Conservation (phyloP, 495 filamentous ascomycete genomes). For the Hamigera avellanea region DNA sequence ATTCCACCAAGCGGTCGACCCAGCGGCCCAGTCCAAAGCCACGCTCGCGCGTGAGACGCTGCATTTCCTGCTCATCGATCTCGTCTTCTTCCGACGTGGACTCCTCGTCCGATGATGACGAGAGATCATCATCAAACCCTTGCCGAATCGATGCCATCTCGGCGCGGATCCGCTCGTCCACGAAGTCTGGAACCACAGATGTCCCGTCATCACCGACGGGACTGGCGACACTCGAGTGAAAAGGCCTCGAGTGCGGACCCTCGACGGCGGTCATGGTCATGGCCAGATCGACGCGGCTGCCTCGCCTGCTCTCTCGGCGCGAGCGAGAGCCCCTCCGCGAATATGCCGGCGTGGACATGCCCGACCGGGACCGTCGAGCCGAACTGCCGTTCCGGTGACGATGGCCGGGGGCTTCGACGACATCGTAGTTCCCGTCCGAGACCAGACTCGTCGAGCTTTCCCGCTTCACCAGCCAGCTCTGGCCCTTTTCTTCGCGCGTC, state of each 20-base stretch:
- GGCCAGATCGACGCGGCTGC: slow-evolving; percentile 22
- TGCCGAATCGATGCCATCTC: slow-evolving; percentile 28
- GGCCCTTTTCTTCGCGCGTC: slow-evolving; percentile 65
- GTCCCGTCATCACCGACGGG: slow-evolving; percentile 7
- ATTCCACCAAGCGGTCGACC: slow-evolving; percentile 64
- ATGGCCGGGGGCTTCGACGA: slow-evolving; percentile 7
- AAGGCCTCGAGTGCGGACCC: background rate
- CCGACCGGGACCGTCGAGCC: slow-evolving; percentile 22
- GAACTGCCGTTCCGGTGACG: slow-evolving; percentile 12
- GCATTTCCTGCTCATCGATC: slow-evolving; percentile 33
- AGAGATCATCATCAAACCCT: slow-evolving; percentile 2
- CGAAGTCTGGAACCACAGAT: slow-evolving; percentile 27
- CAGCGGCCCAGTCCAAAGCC: slow-evolving; percentile 61
- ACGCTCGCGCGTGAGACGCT: slow-evolving; percentile 38
- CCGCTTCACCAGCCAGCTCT: slow-evolving; percentile 64
- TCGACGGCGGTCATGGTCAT: slow-evolving; percentile 20
- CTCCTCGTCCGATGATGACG: slow-evolving; percentile 5
- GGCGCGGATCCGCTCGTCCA: slow-evolving; percentile 32
- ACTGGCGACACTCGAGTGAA: slow-evolving; percentile 1
- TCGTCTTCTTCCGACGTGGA: slow-evolving; percentile 21
- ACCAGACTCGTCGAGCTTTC: slow-evolving; percentile 60
- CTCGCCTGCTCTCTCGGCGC: slow-evolving; percentile 18
- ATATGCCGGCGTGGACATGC: slow-evolving; percentile 23
- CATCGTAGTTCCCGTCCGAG: slow-evolving; percentile 33
- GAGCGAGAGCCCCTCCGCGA: slow-evolving; percentile 24